Conservation (phyloP, 805 yeast genomes). For the Nakazawaea pomicola region DNA sequence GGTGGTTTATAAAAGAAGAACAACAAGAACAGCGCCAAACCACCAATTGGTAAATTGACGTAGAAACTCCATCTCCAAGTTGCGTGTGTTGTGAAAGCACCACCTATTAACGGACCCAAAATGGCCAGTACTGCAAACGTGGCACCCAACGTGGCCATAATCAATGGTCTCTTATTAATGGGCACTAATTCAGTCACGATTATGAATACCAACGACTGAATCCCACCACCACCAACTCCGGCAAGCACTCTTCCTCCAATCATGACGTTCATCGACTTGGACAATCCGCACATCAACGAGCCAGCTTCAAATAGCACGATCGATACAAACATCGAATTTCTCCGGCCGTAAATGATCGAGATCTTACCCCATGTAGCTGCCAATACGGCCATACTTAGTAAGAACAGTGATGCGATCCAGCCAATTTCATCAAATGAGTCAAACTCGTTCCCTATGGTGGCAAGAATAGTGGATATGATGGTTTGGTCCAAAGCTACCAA, state of each 20-base stretch:
- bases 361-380: slow-evolving; percentile 55
- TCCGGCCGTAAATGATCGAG: slow-evolving; percentile 54
- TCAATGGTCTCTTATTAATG: slow-evolving; percentile 30
- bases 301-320: slow-evolving; percentile 57
- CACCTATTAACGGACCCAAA: slow-evolving; percentile 63
- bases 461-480: slow-evolving; percentile 47
- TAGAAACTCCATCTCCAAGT: slow-evolving; percentile 81
- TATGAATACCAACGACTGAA: slow-evolving; percentile 51
- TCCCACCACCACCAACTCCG: slow-evolving; percentile 71
- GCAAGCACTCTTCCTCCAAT: slow-evolving; percentile 69
- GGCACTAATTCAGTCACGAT: slow-evolving; percentile 55
- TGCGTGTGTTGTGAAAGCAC: slow-evolving; percentile 52
- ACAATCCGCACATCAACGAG: slow-evolving; percentile 51
- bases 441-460: slow-evolving; percentile 45
- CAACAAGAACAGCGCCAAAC: slow-evolving; percentile 35
- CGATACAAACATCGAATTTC: slow-evolving; percentile 41
- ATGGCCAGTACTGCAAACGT: slow-evolving; percentile 48
- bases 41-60: slow-evolving; percentile 65
- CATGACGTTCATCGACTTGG: slow-evolving; percentile 51
- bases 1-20: slow-evolving; percentile 43
- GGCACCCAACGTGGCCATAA: slow-evolving; percentile 33
- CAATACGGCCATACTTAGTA: slow-evolving; percentile 48
- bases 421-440: slow-evolving; percentile 46
- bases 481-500: slow-evolving; percentile 51
- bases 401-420: slow-evolving; percentile 54